phyloP scores from a whole-genome alignment of 2,329 filamentous ascomycete genomes.

The Alternaria alternata region DNA sequence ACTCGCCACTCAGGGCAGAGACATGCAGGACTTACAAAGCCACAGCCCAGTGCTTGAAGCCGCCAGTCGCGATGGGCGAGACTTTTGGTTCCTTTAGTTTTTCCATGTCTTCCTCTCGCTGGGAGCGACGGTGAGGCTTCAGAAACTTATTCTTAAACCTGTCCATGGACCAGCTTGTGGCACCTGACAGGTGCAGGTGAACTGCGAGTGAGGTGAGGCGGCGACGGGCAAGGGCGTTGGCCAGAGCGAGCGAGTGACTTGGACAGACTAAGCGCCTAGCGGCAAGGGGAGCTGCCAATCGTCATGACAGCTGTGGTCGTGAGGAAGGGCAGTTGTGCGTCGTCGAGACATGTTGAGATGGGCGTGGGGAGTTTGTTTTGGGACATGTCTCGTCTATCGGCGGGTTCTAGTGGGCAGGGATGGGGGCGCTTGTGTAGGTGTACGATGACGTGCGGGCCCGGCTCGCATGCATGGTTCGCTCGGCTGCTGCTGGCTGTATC shows the following conservation, averaged over 20 bases:
- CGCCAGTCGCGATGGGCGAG: constrained; percentile 20
- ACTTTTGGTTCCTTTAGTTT: constrained; percentile 18
- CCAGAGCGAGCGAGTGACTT: constrained; percentile 16
- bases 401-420: constrained; percentile 24
- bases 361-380: constrained; percentile 11
- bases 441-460: constrained; percentile 37
- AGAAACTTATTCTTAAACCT: constrained; percentile 46
- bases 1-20: neutral
- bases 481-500: constrained; percentile 1
- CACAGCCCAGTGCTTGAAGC: constrained; percentile 52
- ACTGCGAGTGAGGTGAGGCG: constrained; percentile 15
- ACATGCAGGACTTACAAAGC: constrained; percentile 46
- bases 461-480: constrained; percentile 14
- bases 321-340: neutral
- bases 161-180: constrained; percentile 38
- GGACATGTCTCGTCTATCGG: constrained; percentile 20
- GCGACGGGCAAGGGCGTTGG: constrained; percentile 14
- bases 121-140: constrained; percentile 33
- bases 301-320: constrained; percentile 15
- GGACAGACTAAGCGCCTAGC: constrained; percentile 8
- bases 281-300: constrained; percentile 11
- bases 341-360: neutral
- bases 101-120: constrained; percentile 35
- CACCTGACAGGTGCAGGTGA: constrained; percentile 38
- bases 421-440: constrained; percentile 20